Evolutionary conservation across 192 early-diverging fungal species (phyloP).

Genomic region (Cetraspora pellucida): DNA sequence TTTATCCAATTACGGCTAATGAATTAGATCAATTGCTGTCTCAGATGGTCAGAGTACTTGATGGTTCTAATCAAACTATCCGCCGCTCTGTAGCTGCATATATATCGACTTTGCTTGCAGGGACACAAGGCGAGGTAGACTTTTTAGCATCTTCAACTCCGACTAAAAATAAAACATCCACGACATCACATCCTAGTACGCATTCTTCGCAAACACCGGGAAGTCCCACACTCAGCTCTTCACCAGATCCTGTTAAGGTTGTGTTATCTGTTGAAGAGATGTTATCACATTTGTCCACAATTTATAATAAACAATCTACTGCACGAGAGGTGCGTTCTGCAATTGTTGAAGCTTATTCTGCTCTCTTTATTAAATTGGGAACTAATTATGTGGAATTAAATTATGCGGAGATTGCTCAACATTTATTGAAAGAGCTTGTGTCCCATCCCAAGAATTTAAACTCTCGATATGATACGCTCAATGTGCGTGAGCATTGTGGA

Average conservation of each 20-base stretch:
- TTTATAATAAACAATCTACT: constrained; percentile 62
- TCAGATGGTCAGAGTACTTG: constrained; percentile 45
- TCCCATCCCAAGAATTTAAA: constrained; percentile 52
- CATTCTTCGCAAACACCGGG: constrained; percentile 21
- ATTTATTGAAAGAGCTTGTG: constrained; percentile 66
- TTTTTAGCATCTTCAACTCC: constrained; percentile 5
- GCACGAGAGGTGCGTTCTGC: constrained; percentile 75
- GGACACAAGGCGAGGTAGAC: constrained; percentile 12
- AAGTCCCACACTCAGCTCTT: background rate
- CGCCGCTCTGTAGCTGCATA: constrained; percentile 43
- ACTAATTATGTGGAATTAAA: constrained; percentile 70
- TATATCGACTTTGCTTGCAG: constrained; percentile 41
- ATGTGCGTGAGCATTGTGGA: constrained; percentile 60
- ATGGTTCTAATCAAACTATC: constrained; percentile 45
- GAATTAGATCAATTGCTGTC: constrained; percentile 40
- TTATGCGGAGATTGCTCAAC: constrained; percentile 68
- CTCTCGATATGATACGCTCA: constrained; percentile 58
- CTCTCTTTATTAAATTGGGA: constrained; percentile 72
- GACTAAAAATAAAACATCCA: constrained; percentile 14
- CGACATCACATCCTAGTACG: background rate
- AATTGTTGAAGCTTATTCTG: constrained; percentile 77
- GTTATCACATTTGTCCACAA: constrained; percentile 62
- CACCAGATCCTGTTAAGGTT: background rate
- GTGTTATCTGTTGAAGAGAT: constrained; percentile 67
- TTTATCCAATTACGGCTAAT: constrained; percentile 50